A percentile compares a stretch with the other conserved stretches of the same genome.
Evolutionary conservation across 805 yeast genomes (phyloP).

Genomic region (Candida odintsovae): DNA sequence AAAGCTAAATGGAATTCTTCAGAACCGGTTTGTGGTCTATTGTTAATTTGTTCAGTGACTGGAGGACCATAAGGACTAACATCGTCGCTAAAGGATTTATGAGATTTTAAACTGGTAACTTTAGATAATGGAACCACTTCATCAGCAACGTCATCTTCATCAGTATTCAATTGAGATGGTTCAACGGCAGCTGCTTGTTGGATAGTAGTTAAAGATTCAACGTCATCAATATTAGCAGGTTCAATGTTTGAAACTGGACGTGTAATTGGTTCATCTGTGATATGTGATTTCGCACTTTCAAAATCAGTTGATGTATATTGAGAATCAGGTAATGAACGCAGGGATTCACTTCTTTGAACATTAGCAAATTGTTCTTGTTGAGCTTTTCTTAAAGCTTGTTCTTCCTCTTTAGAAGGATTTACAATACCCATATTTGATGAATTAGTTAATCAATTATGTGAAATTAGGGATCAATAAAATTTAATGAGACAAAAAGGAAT

Average conservation of each 20-base stretch:
- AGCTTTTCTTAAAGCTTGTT: conserved; percentile 14
- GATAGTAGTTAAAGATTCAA: conserved; percentile 6
- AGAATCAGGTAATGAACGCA: conserved; percentile 1
- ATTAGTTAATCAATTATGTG: too few relatives aligned
- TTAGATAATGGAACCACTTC: conserved; percentile 5
- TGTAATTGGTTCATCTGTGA: conserved; percentile 4
- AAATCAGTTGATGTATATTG: conserved; percentile 16
- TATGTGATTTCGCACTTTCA: conserved; percentile 20
- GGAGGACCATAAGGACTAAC: conserved; percentile 18
- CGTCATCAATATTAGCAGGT: conserved; percentile 2
- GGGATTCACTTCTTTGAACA: background rate
- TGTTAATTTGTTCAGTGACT: conserved; percentile 3
- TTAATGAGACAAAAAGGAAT: background rate
- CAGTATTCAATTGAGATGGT: background rate
- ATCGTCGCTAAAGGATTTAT: conserved; percentile 12
- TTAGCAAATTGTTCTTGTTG: background rate
- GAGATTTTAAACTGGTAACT: conserved; percentile 9
- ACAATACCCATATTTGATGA: background rate
- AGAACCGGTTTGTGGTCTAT: conserved; percentile 5
- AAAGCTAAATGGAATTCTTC: conserved; percentile 21
- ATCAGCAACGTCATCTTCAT: background rate
- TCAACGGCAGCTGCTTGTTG: background rate
- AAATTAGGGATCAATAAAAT: too few relatives aligned
- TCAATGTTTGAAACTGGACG: conserved; percentile 5
- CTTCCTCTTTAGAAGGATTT: conserved; percentile 15